Evolutionary conservation across 176 grass and related monocot species (phyloP), one percentile per base, ranked within the genome.

Genomic region (Aechmea fasciata): DNA sequence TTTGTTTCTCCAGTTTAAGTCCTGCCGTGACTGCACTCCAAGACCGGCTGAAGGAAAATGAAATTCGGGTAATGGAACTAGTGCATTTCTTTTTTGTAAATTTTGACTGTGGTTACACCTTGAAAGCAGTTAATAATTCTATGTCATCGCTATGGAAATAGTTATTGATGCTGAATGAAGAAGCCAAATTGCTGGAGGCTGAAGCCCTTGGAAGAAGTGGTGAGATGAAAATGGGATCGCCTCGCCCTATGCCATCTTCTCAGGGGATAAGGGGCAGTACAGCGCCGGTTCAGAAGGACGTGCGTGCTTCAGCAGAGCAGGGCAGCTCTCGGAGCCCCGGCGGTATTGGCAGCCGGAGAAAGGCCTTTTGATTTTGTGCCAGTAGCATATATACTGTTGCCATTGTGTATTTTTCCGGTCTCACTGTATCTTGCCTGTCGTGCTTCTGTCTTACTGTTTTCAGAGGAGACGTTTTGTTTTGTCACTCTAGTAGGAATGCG

Each of bases 1-100:
- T 41, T 41, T 7, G 6, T 41, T 67, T 10, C 75, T 69, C 70
- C 76, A 99, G 94, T 73, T 85, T 99, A 85, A 90, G 67, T 78
- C 90, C 90, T 22, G 90, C 94, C 47, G 73, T 93, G 68, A 75
- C 61, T 71, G 72, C 74, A 15, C 89, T 99, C 64, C 82, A 99
- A 65, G 87, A 93, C 64, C 94, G 84, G 23, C 13, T 87, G 62
- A 93, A 79, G 78, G 87, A 99, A 78, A 99, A 99, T 79, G 87
- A 99, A 68, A 81, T 84, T 85, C 82, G 84, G 94, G 94, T 99
- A 78, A 87, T 81, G 75, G 20, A 24, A 71, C 24, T 76, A 64
- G 52, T 24, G 73, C 74, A 24, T 71, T 55, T 73, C 49, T 62
- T 26, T 5, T 7, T 20, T 51, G 3, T 66, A n/a, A 9, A 2